Conservation (phyloP, 2,329 filamentous ascomycete species). For the Taxawa tesnikishii region DNA sequence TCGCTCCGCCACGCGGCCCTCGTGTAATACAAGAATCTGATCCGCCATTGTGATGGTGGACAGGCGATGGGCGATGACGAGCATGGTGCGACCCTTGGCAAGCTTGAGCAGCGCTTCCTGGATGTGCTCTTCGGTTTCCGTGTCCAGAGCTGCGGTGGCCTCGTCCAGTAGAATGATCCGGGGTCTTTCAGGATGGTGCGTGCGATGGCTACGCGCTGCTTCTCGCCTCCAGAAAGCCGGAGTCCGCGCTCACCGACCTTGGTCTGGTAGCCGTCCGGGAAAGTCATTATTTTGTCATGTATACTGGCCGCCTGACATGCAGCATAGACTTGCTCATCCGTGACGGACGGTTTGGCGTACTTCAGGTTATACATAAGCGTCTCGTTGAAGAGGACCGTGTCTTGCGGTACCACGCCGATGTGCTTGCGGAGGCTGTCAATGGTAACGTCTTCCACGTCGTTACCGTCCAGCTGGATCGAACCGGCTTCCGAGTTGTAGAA, state of each 20-base stretch:
- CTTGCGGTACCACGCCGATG: slow-evolving; percentile 94
- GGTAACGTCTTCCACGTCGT: slow-evolving; percentile 72
- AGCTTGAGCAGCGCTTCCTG: slow-evolving; percentile 75
- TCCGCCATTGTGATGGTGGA: slow-evolving; percentile 44
- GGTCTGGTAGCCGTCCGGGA: slow-evolving; percentile 78
- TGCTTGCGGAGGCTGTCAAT: slow-evolving; percentile 86
- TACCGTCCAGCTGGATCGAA: slow-evolving; percentile 71
- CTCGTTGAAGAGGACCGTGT: slow-evolving; percentile 92
- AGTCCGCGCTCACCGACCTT: slow-evolving; percentile 86
- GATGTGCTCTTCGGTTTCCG: slow-evolving; percentile 86
- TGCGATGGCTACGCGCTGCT: slow-evolving; percentile 86
- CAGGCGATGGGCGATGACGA: slow-evolving; percentile 75
- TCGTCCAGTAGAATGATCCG: slow-evolving; percentile 89
- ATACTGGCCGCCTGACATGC: slow-evolving; percentile 82
- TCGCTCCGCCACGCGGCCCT: slow-evolving; percentile 38
- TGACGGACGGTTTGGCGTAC: slow-evolving; percentile 72
- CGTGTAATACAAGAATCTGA: slow-evolving; percentile 42
- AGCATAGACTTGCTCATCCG: slow-evolving; percentile 67
- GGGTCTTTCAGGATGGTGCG: slow-evolving; percentile 88
- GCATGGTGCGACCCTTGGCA: slow-evolving; percentile 74
- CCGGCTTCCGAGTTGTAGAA: slow-evolving; percentile 84
- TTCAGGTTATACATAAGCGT: slow-evolving; percentile 88
- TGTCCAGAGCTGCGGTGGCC: slow-evolving; percentile 82
- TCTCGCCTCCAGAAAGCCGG: slow-evolving; percentile 79
- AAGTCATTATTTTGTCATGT: slow-evolving; percentile 80